These are phyloP conservation scores for Umbelopsis sp. DNA, from an alignment of 192 early-diverging fungal genomes.

Conservation along the genomic window DNA sequence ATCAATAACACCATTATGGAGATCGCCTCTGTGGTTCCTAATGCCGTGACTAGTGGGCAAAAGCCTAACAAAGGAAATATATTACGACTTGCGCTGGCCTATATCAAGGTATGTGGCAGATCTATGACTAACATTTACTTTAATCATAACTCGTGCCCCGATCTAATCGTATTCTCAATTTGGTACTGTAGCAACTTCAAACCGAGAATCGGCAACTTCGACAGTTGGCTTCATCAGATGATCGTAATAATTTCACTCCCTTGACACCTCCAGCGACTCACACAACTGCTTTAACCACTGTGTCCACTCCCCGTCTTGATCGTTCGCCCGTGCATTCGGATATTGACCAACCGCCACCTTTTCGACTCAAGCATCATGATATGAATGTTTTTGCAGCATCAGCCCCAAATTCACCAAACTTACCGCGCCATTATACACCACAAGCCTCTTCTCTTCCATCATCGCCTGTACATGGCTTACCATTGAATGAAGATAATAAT, in stretches of 20 bases:
- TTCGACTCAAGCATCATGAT: background rate
- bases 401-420: constrained; percentile 23
- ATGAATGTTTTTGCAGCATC: constrained; percentile 10
- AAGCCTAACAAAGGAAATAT: constrained; percentile 77
- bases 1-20: constrained; percentile 75
- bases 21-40: constrained; percentile 64
- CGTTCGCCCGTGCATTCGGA: background rate
- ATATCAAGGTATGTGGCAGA: constrained; percentile 46
- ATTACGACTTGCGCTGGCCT: constrained; percentile 65
- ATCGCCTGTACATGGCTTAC: constrained; percentile 6
- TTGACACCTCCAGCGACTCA: background rate
- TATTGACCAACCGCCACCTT: background rate
- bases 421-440: background rate
- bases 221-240: background rate
- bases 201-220: background rate
- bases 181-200: constrained; percentile 2
- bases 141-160: background rate
- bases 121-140: background rate
- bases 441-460: constrained; percentile 17
- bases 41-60: constrained; percentile 54
- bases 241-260: background rate
- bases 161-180: constrained; percentile 5
- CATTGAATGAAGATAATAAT: background rate
- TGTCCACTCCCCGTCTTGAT: too few species aligned
- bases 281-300: too few species aligned